Evolutionary conservation across 805 yeast species (phyloP), one percentile per base, ranked within the genome.

Genomic region (Saccharomycopsis sp.): DNA sequence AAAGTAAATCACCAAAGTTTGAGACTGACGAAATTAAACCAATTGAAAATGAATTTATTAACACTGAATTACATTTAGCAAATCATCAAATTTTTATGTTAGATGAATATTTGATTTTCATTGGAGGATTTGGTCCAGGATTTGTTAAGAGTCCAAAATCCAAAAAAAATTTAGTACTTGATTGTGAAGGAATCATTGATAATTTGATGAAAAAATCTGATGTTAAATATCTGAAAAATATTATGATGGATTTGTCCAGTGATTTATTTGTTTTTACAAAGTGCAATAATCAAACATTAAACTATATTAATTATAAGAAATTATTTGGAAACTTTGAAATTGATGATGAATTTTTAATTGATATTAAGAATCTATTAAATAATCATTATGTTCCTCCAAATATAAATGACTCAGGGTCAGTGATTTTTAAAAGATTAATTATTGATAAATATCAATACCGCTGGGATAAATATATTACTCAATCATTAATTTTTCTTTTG

Each of bases 231-330:
- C 20, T 20, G 4, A 14, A 45, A 10, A 14, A 20, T 9, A 33
- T 45, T 14, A 26, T 45, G 38, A 26, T 45, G 29, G 45, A 45
- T 14, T 27, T 41, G 15, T 19, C 20, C 21, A 29, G 38, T 13
- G 29, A 21, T 19, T 33, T 37, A 12, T 42, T 39, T 39, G 20
- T 35, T 21, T 39, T 34, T 21, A 34, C 42, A 28, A 39, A n/a
- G n/a, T n/a, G n/a, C n/a, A n/a, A n/a, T n/a, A n/a, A n/a, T n/a
- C n/a, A n/a, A n/a, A n/a, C n/a, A n/a, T n/a, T n/a, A n/a, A 23
- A 23, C 26, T 6, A 8, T 10, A 23, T 10, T 23, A 10, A 10
- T 6, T 23, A 23, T 23, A 23, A 40, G 27, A 21, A 26, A 14
- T 25, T 33, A 15, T 14, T 21, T 27, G 25, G 17, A 10, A 36